Evolutionary conservation across 2,329 filamentous ascomycete genomes (phyloP).

Genomic region (Exophiala aquamarina): DNA sequence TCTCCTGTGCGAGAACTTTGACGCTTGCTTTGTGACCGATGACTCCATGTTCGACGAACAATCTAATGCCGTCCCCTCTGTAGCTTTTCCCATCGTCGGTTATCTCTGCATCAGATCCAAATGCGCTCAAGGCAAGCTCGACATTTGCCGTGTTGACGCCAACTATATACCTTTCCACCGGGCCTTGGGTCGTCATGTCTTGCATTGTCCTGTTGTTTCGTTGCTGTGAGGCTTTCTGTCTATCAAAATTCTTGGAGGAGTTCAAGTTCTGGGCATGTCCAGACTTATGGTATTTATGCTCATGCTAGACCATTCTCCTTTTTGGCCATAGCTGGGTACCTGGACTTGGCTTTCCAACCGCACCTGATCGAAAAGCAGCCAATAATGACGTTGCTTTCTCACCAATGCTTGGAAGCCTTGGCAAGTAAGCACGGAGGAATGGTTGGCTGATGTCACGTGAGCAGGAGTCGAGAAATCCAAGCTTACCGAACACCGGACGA

Average conservation of each 20-base stretch:
- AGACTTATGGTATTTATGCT: too few relatives aligned
- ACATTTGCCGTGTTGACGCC: constrained; percentile 16
- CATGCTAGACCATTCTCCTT: too few relatives aligned
- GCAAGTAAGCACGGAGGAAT: too few relatives aligned
- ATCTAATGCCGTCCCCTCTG: constrained; percentile 13
- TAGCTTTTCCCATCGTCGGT: constrained; percentile 19
- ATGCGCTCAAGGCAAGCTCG: constrained; percentile 12
- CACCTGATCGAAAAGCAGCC: too few relatives aligned
- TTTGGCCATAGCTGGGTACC: too few relatives aligned
- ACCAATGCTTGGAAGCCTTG: too few relatives aligned
- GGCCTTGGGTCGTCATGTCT: not conserved
- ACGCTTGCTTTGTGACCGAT: constrained; percentile 11
- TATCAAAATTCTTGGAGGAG: too few relatives aligned
- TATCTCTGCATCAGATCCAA: constrained; percentile 15
- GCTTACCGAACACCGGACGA: too few relatives aligned
- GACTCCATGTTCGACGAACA: constrained; percentile 13
- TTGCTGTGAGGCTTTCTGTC: not conserved
- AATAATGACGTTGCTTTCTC: too few relatives aligned
- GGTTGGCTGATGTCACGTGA: constrained; percentile 16
- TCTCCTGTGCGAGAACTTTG: constrained; percentile 6
- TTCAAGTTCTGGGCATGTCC: too few relatives aligned
- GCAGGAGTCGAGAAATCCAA: constrained; percentile 1
- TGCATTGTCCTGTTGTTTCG: constrained; percentile 7
- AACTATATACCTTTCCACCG: constrained; percentile 12
- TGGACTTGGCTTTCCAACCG: too few relatives aligned